Percentiles rank a stretch among this genome's conserved stretches.
Conservation (phyloP, 2,329 filamentous ascomycete genomes). For the Fusarium burgessii region DNA sequence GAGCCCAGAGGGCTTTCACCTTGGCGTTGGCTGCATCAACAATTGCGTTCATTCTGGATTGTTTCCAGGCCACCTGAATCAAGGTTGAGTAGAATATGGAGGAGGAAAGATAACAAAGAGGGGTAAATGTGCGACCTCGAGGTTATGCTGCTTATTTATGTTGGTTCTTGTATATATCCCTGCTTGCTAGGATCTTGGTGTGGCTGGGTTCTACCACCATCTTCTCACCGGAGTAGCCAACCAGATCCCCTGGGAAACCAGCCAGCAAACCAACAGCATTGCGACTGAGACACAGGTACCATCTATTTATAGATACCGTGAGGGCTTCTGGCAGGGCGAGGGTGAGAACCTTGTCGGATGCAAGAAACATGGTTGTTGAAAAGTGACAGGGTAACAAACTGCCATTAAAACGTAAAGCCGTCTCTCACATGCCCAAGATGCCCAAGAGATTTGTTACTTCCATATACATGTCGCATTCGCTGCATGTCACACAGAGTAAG, state of each 20-base stretch:
- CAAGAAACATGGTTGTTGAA: too few relatives aligned
- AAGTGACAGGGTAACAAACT: too few relatives aligned
- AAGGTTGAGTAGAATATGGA: background rate
- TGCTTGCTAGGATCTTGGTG: background rate
- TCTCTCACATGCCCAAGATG: too few relatives aligned
- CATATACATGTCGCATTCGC: too few relatives aligned
- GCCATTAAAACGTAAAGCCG: too few relatives aligned
- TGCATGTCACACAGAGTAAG: background rate
- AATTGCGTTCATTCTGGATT: background rate
- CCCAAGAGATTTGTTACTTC: too few relatives aligned
- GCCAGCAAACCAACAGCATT: background rate
- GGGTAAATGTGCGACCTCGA: accelerated
- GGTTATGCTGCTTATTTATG: background rate
- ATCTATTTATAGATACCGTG: background rate
- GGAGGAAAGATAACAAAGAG: accelerated
- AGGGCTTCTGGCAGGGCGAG: background rate
- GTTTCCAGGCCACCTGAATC: background rate
- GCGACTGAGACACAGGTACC: too few relatives aligned
- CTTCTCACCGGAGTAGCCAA: background rate
- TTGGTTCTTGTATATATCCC: background rate
- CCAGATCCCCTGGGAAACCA: accelerated
- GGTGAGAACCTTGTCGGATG: too few relatives aligned
- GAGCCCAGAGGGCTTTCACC: background rate
- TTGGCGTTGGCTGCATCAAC: background rate
- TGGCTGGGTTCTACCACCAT: background rate